phyloP scores from a whole-genome alignment of 805 yeast species.

The Cyberlindnera americana region DNA sequence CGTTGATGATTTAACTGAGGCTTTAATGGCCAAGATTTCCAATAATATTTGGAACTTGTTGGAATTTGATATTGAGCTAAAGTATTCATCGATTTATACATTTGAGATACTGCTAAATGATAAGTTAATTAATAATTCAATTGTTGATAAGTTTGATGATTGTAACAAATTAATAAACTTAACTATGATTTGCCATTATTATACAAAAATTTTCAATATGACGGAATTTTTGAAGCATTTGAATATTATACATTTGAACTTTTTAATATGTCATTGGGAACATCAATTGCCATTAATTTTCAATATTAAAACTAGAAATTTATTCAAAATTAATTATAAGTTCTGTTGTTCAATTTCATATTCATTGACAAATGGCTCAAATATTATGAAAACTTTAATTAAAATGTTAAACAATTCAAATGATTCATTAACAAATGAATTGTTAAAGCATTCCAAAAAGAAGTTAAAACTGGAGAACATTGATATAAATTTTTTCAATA shows the following conservation, averaged over 20 bases:
- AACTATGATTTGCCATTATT: slow-evolving; percentile 9
- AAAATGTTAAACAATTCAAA: slow-evolving; percentile 8
- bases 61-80: slow-evolving; percentile 5
- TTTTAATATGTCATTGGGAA: slow-evolving; percentile 27
- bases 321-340: slow-evolving; percentile 20
- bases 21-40: too few relatives aligned
- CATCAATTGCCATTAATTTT: slow-evolving; percentile 33
- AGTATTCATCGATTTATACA: slow-evolving; percentile 12
- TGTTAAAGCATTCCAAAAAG: too few relatives aligned
- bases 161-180: slow-evolving; percentile 4
- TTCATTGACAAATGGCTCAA: slow-evolving; percentile 23
- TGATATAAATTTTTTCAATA: too few relatives aligned
- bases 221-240: slow-evolving; percentile 2
- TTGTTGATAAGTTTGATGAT: slow-evolving; percentile 5
- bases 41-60: slow-evolving; percentile 9
- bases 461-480: too few relatives aligned
- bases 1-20: too few relatives aligned
- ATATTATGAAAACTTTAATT: slow-evolving; percentile 22
- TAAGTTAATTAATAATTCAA: slow-evolving; percentile 7
- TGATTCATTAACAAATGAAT: slow-evolving; percentile 1
- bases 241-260: slow-evolving; percentile 11
- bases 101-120: slow-evolving; percentile 13
- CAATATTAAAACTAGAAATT: slow-evolving; percentile 26
- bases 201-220: slow-evolving; percentile 4
- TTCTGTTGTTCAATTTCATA: slow-evolving; percentile 28